These are phyloP conservation scores for Esteya vermicola DNA, from an alignment of 2,329 filamentous ascomycete species.

Conservation along the genomic window DNA sequence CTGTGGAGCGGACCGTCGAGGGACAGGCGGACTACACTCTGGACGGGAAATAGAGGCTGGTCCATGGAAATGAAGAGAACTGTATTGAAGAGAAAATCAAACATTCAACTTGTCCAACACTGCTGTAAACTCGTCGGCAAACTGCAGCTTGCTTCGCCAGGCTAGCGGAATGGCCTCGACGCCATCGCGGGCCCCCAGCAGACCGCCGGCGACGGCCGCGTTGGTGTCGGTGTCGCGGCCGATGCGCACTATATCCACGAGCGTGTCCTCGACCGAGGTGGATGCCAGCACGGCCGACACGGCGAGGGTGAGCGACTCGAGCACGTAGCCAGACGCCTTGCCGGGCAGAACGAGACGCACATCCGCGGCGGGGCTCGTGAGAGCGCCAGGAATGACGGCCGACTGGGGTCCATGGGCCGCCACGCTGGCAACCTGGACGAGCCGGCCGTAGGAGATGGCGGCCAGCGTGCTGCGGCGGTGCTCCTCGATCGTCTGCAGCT, in stretches of 20 bases:
- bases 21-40: constrained; percentile 6
- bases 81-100: too few species aligned
- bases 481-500: too few species aligned
- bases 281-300: constrained; percentile 27
- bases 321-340: constrained; percentile 24
- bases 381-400: too few species aligned
- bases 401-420: constrained; percentile 17
- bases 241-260: constrained; percentile 29
- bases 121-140: constrained; percentile 20
- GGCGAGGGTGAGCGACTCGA: constrained; percentile 25
- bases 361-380: neutral
- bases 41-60: too few species aligned
- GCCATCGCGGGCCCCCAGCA: constrained; percentile 30
- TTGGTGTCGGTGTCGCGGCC: constrained; percentile 33
- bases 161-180: constrained; percentile 22
- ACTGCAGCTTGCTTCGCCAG: constrained; percentile 26
- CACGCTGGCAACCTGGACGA: constrained; percentile 14
- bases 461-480: neutral
- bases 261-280: constrained; percentile 22
- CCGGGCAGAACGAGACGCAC: constrained; percentile 14
- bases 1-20: constrained; percentile 3
- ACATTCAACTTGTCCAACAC: too few species aligned
- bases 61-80: too few species aligned
- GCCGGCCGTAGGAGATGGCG: constrained; percentile 16
- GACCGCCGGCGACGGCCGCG: constrained; percentile 28